Conservation (phyloP, 768 basidiomycete genomes). For the Trametes cingulata region DNA sequence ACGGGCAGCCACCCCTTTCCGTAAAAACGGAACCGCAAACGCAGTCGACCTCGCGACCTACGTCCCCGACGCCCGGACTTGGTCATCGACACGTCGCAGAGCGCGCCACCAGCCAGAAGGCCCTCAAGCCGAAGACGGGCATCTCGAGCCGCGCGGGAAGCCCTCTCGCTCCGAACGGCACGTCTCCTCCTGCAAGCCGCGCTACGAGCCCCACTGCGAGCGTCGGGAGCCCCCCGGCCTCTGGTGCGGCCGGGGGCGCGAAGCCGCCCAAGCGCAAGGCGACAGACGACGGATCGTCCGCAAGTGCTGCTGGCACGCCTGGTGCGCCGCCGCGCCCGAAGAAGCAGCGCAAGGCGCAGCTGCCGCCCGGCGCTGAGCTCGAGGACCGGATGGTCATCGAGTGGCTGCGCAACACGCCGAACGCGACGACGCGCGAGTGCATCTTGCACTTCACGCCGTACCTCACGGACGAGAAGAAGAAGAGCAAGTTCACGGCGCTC, state of each 20-base stretch:
- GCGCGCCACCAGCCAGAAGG: conserved; percentile 82
- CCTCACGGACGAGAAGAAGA: conserved; percentile 66
- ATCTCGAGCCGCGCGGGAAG: conserved; percentile 56
- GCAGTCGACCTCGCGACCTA: conserved; percentile 51
- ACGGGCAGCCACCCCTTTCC: conserved; percentile 28
- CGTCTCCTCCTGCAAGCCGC: conserved; percentile 41
- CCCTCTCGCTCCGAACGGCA: conserved; percentile 47
- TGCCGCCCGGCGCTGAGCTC: conserved; percentile 44
- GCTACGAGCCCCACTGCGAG: conserved; percentile 48
- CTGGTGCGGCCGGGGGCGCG: background rate
- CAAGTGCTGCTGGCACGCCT: conserved; percentile 20
- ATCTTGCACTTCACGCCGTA: conserved; percentile 80
- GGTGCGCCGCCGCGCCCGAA: conserved; percentile 46
- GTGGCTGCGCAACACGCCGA: conserved; percentile 70
- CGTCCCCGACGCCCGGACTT: conserved; percentile 54
- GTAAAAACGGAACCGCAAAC: conserved; percentile 30
- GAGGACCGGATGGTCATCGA: conserved; percentile 68
- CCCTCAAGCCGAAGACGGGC: conserved; percentile 54
- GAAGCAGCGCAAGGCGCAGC: conserved; percentile 53
- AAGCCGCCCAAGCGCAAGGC: conserved; percentile 63
- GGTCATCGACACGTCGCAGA: conserved; percentile 82
- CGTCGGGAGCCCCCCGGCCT: conserved; percentile 10
- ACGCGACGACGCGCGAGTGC: conserved; percentile 75
- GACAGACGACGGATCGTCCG: conserved; percentile 36
- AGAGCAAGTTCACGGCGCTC: conserved; percentile 72